phyloP scores from a whole-genome alignment of 169 alveolate species.

The Miamiensis avidus region DNA sequence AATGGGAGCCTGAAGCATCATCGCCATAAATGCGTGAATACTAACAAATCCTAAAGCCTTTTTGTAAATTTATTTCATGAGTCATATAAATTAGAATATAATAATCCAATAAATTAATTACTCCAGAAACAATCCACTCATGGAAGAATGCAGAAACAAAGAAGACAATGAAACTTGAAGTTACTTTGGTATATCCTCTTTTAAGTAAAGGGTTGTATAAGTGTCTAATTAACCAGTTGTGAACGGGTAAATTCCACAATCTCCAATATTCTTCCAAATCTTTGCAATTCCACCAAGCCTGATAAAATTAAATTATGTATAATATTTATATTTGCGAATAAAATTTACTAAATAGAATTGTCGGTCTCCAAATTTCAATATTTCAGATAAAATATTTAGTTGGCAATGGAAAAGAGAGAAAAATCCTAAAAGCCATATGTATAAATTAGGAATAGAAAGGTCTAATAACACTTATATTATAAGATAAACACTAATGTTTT shows the following conservation, averaged over 20 bases:
- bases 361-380: conserved; percentile 40
- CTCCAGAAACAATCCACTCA: conserved; percentile 41
- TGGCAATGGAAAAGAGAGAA: conserved; percentile 24
- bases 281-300: conserved; percentile 57
- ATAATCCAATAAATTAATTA: too few relatives aligned
- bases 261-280: conserved; percentile 53
- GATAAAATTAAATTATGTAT: background rate
- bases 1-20: conserved; percentile 45
- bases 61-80: too few relatives aligned
- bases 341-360: conserved; percentile 19
- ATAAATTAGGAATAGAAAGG: conserved; percentile 40
- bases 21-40: conserved; percentile 37
- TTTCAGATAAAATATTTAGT: conserved; percentile 34
- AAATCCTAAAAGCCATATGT: conserved; percentile 39
- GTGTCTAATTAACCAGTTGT: conserved; percentile 46
- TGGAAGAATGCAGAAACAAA: conserved; percentile 42
- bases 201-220: conserved; percentile 40
- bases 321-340: background rate
- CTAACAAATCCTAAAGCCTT: conserved; percentile 29
- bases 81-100: too few relatives aligned
- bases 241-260: conserved; percentile 53
- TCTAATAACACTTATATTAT: conserved; percentile 28
- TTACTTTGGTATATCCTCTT: conserved; percentile 35
- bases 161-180: conserved; percentile 36
- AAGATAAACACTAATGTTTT: conserved; percentile 1